Evolutionary conservation across 352 stramenopile species (phyloP), one percentile per base, ranked within the genome.

Genomic region (Pythium pectinolyticum): DNA sequence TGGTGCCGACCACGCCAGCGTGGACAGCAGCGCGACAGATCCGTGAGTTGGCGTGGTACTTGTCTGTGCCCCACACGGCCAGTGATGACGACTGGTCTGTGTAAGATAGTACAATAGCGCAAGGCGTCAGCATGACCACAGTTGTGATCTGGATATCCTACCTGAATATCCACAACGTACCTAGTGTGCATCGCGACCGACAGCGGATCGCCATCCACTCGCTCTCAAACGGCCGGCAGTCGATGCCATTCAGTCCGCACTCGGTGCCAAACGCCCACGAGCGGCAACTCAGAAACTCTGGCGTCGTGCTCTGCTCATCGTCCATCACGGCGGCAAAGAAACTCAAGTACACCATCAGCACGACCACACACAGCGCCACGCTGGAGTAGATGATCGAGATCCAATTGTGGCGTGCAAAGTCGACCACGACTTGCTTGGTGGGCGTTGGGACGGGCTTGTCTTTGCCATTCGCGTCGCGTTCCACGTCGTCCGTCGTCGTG

Each of bases 1-100:
- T 89, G 24, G 67, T 50, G 4, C 73, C 72, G 28, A 94, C 75
- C 32, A 87, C 86, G 14, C 86, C 86, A 19, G 86, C 78, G 66
- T 94, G 86, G 30, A 90, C 83, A 4, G 86, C 86, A 14, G 86
- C 84, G n/a, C 76, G 71, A 55, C 86, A 94, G 51, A 94, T 91
- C 31, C 86, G 76, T 17, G 84, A 93, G 67, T 92, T 85, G 19
- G 73, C 86, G 34, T 80, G 78, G 63, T 94, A 94, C 4, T 68
- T 71, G 10, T 74, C 75, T 5, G 86, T 88, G 22, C 86, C 84
- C 61, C 77, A 90, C 3, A 94, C 82, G 5, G 76, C 72, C 7
- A 94, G 69, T 14, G 78, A 77, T 3, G 73, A 77, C 12, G 79
- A 84, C 41, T 88, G 76, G 75, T 92, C 83, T 90, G 45, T 20